phyloP scores from a whole-genome alignment of 305 asterid species.

The Caryopteris hybrid region DNA sequence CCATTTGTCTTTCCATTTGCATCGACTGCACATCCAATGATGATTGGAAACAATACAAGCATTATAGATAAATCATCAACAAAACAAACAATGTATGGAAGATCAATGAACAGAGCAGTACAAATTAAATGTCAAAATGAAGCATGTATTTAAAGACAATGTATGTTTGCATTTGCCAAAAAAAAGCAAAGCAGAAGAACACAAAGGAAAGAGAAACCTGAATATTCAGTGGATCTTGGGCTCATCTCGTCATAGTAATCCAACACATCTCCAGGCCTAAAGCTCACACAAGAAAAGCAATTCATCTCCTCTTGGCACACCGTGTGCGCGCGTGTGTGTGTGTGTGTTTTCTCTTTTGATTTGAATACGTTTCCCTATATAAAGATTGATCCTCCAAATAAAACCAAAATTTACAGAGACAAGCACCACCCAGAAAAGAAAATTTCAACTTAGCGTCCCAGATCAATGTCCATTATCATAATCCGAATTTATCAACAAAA shows the following conservation, averaged over 20 bases:
- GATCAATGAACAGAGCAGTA: not conserved
- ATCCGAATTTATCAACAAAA: not conserved
- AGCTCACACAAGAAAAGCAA: slow-evolving; percentile 69
- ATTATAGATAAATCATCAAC: not conserved
- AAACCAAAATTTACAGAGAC: slow-evolving; percentile 19
- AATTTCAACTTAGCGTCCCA: slow-evolving; percentile 16
- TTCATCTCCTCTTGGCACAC: slow-evolving; percentile 28
- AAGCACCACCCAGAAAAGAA: slow-evolving; percentile 5
- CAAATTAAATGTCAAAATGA: not conserved
- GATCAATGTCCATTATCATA: slow-evolving; percentile 18
- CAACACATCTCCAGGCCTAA: slow-evolving; percentile 31
- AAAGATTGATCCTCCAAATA: slow-evolving; percentile 14
- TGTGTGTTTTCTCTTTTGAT: not conserved
- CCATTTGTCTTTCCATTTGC: slow-evolving; percentile 24
- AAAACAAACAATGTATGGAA: not conserved
- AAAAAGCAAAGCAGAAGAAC: not conserved
- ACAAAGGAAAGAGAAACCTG: slow-evolving; percentile 31
- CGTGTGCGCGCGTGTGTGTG: not conserved
- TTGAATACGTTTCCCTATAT: not conserved
- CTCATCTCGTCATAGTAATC: slow-evolving; percentile 46
- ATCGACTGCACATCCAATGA: slow-evolving; percentile 27
- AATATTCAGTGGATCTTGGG: slow-evolving; percentile 33
- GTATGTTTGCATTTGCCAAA: not conserved
- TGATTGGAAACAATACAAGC: not conserved
- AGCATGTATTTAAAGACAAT: not conserved